phyloP scores from a whole-genome alignment of 202 grass and related monocot genomes.

The Cymbopogon flexuosus region DNA sequence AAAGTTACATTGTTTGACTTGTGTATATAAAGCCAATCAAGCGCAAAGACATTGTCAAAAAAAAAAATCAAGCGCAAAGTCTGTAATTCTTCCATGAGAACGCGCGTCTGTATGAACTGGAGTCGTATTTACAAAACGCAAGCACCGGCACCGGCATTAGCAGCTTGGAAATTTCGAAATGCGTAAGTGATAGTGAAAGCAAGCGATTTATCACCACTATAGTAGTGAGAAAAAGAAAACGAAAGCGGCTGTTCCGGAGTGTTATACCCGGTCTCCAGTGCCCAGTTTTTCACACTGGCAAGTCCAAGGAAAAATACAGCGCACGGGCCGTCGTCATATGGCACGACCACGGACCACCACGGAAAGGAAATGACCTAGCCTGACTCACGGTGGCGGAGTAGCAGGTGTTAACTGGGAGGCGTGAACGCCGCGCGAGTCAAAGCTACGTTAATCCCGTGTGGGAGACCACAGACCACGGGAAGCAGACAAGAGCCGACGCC shows the following conservation, averaged over 20 bases:
- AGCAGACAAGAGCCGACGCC: not conserved
- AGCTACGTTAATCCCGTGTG: slow-evolving; percentile 30
- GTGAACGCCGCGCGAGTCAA: slow-evolving; percentile 13
- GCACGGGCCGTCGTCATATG: not conserved
- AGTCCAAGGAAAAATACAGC: not conserved
- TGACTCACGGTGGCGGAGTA: not conserved
- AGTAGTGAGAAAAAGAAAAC: not conserved
- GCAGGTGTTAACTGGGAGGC: not conserved
- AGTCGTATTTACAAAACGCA: not conserved
- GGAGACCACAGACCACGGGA: not conserved
- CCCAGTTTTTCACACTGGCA: not conserved
- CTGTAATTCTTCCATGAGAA: not conserved
- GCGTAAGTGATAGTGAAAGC: not conserved
- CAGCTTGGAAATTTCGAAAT: not conserved
- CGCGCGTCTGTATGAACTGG: not conserved
- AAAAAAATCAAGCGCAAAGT: too few species aligned
- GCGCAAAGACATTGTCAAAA: too few species aligned
- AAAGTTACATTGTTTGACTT: not conserved
- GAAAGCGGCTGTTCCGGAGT: not conserved
- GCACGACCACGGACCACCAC: not conserved
- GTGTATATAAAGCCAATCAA: not conserved
- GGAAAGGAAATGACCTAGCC: too few species aligned
- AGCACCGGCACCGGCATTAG: not conserved
- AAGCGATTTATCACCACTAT: not conserved
- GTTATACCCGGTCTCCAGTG: not conserved